phyloP scores from a whole-genome alignment of 2,329 filamentous ascomycete genomes.

The Venturia oleaginea region DNA sequence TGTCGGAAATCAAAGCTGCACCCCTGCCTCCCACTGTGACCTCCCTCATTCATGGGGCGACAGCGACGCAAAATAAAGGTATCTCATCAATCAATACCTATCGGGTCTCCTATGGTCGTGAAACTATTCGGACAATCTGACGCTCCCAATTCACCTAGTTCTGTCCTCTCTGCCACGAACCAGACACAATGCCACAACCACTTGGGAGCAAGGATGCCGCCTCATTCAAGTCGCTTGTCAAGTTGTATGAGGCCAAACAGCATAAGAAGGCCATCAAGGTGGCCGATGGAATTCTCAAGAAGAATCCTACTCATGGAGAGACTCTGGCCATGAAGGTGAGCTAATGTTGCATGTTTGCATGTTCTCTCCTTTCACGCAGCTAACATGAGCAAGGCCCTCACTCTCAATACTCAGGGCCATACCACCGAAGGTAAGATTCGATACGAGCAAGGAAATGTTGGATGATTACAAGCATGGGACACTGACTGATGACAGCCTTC shows the following conservation, averaged over 20 bases:
- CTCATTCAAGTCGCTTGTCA: conserved; percentile 90
- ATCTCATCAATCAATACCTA: not conserved
- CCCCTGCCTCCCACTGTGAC: not conserved
- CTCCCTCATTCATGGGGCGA: not conserved
- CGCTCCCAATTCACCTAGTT: not conserved
- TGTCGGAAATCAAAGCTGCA: not conserved
- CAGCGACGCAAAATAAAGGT: not conserved
- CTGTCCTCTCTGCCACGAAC: conserved; percentile 1
- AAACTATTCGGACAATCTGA: not conserved
- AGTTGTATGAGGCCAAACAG: conserved; percentile 95
- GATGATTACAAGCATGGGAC: not conserved
- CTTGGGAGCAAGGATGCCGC: conserved; percentile 66
- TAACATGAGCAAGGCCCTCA: conserved; percentile 50
- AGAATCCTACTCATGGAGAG: conserved; percentile 92
- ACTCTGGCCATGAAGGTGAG: conserved; percentile 86
- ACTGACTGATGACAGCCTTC: conserved; percentile 50
- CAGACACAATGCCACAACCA: conserved; percentile 54
- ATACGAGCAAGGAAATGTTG: not conserved
- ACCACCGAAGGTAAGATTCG: conserved; percentile 54
- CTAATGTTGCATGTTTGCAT: not conserved
- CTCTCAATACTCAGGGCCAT: conserved; percentile 87
- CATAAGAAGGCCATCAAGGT: conserved; percentile 96
- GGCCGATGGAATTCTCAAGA: conserved; percentile 92
- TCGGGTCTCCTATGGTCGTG: not conserved
- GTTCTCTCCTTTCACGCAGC: not conserved